These are phyloP conservation scores for Penicillium hesseltinei DNA, from an alignment of 2,329 filamentous ascomycete genomes.

Conservation along the genomic window DNA sequence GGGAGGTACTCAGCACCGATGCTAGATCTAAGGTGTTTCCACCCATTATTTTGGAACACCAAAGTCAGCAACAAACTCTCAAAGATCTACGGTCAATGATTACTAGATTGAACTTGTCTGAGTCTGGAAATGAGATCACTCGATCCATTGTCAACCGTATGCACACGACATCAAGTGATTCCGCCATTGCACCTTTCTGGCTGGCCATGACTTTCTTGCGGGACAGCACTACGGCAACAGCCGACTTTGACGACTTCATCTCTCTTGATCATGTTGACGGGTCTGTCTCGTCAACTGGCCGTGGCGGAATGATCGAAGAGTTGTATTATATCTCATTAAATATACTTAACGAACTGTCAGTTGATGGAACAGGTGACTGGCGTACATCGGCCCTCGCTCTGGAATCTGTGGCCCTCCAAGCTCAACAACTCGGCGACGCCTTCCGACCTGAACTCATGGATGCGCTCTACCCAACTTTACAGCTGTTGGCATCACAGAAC, in stretches of 20 bases:
- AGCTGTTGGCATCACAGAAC: constrained; percentile 74
- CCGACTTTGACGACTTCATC: constrained; percentile 67
- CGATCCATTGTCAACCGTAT: constrained; percentile 64
- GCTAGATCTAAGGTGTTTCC: constrained; percentile 48
- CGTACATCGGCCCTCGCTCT: constrained; percentile 74
- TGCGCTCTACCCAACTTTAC: constrained; percentile 83
- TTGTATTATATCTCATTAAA: constrained; percentile 45
- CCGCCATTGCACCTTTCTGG: constrained; percentile 74
- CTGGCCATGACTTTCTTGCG: constrained; percentile 71
- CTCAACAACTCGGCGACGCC: constrained; percentile 60
- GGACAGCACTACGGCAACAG: constrained; percentile 48
- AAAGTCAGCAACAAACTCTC: constrained; percentile 66
- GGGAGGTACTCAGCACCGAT: constrained; percentile 29
- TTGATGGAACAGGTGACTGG: constrained; percentile 58
- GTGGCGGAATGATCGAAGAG: constrained; percentile 43
- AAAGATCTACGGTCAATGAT: constrained; percentile 59
- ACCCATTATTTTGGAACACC: constrained; percentile 61
- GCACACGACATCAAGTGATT: constrained; percentile 56
- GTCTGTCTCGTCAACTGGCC: constrained; percentile 23
- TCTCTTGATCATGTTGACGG: constrained; percentile 45
- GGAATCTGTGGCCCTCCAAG: constrained; percentile 75
- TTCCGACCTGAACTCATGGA: constrained; percentile 89
- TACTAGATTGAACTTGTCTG: constrained; percentile 53
- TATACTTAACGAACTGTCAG: constrained; percentile 38
- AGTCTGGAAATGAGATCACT: constrained; percentile 53